phyloP scores from a whole-genome alignment of 208 protist species.

The Naegleria lovaniensis region DNA sequence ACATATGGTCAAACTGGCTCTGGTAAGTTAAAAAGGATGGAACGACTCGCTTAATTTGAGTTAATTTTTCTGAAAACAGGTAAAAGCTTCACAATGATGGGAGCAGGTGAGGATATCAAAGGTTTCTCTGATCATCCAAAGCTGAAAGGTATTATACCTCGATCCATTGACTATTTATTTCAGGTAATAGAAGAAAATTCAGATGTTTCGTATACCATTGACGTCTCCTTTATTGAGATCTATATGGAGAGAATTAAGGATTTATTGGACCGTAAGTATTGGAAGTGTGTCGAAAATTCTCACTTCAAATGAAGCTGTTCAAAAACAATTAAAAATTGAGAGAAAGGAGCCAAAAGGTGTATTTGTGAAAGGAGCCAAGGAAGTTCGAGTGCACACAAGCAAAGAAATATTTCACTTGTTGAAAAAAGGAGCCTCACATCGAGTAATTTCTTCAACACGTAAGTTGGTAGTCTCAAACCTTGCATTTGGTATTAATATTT shows the following conservation, averaged over 20 bases:
- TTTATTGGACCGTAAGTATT: slow-evolving; percentile 62
- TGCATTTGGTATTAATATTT: background rate
- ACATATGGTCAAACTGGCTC: slow-evolving; percentile 60
- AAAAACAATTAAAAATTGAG: slow-evolving; percentile 55
- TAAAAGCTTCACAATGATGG: slow-evolving; percentile 67
- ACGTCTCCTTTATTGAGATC: slow-evolving; percentile 88
- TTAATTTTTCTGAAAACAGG: slow-evolving; percentile 25
- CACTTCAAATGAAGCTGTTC: slow-evolving; percentile 27
- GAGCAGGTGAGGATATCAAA: slow-evolving; percentile 9
- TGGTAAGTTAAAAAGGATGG: background rate
- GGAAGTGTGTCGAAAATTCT: slow-evolving; percentile 34
- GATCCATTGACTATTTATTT: slow-evolving; percentile 83
- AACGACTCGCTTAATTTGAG: no score
- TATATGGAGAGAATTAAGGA: slow-evolving; percentile 94
- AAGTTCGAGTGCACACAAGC: slow-evolving; percentile 63
- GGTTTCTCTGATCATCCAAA: slow-evolving; percentile 38
- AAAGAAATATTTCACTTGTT: slow-evolving; percentile 77
- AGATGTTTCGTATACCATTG: slow-evolving; percentile 78
- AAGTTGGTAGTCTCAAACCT: slow-evolving; percentile 37
- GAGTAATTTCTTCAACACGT: slow-evolving; percentile 49
- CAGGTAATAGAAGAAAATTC: slow-evolving; percentile 55
- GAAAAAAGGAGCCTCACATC: slow-evolving; percentile 52
- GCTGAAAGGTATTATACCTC: slow-evolving; percentile 74
- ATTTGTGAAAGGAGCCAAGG: slow-evolving; percentile 80
- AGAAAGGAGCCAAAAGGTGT: slow-evolving; percentile 49